A percentile compares a stretch with the other conserved stretches of the same genome.
These are phyloP conservation scores for Colletotrichum tamarilloi DNA, from an alignment of 2,329 filamentous ascomycete species.

Conservation along the genomic window DNA sequence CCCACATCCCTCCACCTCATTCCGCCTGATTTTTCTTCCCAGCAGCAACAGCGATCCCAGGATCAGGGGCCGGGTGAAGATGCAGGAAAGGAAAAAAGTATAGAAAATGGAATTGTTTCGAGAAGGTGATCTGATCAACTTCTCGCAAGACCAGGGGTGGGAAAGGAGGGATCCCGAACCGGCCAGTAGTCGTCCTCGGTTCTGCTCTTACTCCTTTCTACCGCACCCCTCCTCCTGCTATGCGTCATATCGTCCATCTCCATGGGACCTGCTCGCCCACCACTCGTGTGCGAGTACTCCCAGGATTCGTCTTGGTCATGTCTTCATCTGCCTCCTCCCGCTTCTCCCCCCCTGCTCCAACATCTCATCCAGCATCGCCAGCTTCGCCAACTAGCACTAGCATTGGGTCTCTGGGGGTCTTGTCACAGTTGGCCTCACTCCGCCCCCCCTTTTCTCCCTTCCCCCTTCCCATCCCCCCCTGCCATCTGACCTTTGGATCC, in stretches of 20 bases:
- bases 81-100: not conserved
- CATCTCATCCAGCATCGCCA: constrained; percentile 13
- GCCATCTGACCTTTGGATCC: constrained; percentile 1
- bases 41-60: not conserved
- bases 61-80: constrained; percentile 4
- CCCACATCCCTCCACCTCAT: not conserved
- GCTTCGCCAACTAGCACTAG: not conserved
- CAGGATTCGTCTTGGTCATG: not conserved
- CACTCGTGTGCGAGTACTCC: constrained; percentile 8
- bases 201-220: not conserved
- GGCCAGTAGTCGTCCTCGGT: constrained; percentile 7
- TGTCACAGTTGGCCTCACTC: constrained; percentile 30
- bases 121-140: constrained; percentile 25
- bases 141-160: not conserved
- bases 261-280: constrained; percentile 8
- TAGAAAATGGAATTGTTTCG: constrained; percentile 21
- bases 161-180: not conserved
- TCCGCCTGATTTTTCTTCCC: not conserved
- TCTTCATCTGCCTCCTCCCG: not conserved
- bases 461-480: constrained; percentile 1
- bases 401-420: constrained; percentile 17
- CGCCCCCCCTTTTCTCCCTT: constrained; percentile 12
- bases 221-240: constrained; percentile 11
- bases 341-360: constrained; percentile 21
- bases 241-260: not conserved